Conservation (phyloP, 371 early-diverging fungal species). For the Phascolomyces articulosus region DNA sequence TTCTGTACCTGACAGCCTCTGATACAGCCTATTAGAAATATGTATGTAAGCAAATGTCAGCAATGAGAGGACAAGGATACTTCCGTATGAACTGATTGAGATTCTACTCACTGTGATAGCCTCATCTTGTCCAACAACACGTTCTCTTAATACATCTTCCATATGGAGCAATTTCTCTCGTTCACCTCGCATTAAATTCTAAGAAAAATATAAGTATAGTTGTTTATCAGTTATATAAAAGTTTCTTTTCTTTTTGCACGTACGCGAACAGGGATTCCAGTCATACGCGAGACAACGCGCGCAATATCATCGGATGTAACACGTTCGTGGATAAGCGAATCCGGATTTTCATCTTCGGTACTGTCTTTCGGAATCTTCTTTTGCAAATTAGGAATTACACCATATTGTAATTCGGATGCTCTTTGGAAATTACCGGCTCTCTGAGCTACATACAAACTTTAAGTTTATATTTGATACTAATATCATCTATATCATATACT, state of each 20-base stretch:
- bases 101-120: slow-evolving; percentile 58
- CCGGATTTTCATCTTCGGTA: slow-evolving; percentile 54
- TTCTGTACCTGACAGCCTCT: slow-evolving; percentile 69
- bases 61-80: neutral
- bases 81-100: no score
- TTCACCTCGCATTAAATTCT: slow-evolving; percentile 80
- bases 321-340: slow-evolving; percentile 78
- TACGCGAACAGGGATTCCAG: slow-evolving; percentile 87
- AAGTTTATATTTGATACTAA: neutral
- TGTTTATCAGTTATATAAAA: neutral
- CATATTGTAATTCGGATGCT: slow-evolving; percentile 84
- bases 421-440: slow-evolving; percentile 73
- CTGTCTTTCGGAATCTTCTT: slow-evolving; percentile 64
- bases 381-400: slow-evolving; percentile 88
- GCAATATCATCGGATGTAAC: slow-evolving; percentile 90
- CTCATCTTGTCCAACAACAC: slow-evolving; percentile 88
- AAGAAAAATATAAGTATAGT: neutral
- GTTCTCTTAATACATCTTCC: slow-evolving; percentile 67
- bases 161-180: slow-evolving; percentile 82
- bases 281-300: slow-evolving; percentile 81
- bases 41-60: neutral
- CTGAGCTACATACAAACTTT: slow-evolving; percentile 44
- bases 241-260: slow-evolving; percentile 14
- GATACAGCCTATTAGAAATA: slow-evolving; percentile 60
- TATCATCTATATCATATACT: neutral